phyloP scores from a whole-genome alignment of 2,329 filamentous ascomycete species.

The Pseudogymnoascus sp. region DNA sequence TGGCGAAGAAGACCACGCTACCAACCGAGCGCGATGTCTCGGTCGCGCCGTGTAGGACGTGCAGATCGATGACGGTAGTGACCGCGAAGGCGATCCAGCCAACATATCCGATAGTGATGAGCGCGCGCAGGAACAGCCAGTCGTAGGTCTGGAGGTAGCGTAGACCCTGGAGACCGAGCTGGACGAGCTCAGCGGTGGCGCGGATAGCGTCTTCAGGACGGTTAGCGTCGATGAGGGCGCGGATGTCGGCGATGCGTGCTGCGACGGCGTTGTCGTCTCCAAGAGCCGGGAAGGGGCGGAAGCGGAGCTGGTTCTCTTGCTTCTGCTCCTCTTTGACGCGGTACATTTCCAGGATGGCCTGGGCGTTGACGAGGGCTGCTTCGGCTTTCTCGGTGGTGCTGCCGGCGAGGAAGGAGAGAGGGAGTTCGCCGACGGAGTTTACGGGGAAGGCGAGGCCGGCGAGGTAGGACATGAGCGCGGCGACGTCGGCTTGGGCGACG shows the following conservation, averaged over 20 bases:
- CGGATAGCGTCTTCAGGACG: constrained; percentile 70
- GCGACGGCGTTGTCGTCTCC: constrained; percentile 55
- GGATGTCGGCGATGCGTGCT: constrained; percentile 59
- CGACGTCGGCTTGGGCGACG: constrained; percentile 87
- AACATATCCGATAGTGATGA: constrained; percentile 84
- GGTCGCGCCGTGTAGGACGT: constrained; percentile 67
- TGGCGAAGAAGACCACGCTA: constrained; percentile 61
- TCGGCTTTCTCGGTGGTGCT: constrained; percentile 68
- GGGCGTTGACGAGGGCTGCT: constrained; percentile 75
- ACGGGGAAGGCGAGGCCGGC: constrained; percentile 82
- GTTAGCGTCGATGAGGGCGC: constrained; percentile 54
- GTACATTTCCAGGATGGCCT: constrained; percentile 90
- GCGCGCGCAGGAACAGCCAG: constrained; percentile 85
- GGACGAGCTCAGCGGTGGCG: constrained; percentile 67
- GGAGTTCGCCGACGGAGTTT: constrained; percentile 91
- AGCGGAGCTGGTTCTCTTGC: constrained; percentile 64
- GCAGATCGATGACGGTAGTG: constrained; percentile 78
- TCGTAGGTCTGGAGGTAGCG: constrained; percentile 97
- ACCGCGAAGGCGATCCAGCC: constrained; percentile 93
- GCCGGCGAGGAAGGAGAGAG: constrained; percentile 70
- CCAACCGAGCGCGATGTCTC: constrained; percentile 52
- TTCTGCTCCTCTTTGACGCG: constrained; percentile 86
- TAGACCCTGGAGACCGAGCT: constrained; percentile 69
- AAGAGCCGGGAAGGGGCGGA: constrained; percentile 65
- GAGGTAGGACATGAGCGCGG: constrained; percentile 90